A percentile compares a stretch with the other conserved stretches of the same genome.
Evolutionary conservation across 257 asterid genomes (phyloP).

Genomic region (Nicotiana attenuata): DNA sequence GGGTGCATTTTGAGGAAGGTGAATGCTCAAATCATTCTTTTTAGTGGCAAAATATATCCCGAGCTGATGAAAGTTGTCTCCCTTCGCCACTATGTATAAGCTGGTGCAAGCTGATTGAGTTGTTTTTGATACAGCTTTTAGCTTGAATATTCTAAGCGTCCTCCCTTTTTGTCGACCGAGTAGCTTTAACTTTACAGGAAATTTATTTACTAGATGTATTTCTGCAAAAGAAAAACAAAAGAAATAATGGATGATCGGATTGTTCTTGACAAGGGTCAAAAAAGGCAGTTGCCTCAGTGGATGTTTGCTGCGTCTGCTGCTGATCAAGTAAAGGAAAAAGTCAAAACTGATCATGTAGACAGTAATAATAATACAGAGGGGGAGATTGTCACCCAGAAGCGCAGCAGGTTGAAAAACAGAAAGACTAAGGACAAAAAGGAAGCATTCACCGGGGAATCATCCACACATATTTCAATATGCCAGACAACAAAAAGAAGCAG

Average conservation of each 20-base stretch:
- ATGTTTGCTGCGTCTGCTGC: conserved; percentile 16
- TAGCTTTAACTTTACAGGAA: neutral
- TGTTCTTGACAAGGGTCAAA: conserved; percentile 7
- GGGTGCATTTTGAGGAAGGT: neutral
- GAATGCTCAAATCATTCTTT: neutral
- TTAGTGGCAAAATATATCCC: neutral
- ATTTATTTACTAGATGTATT: conserved; percentile 1
- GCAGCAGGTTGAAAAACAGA: neutral
- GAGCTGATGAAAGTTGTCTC: neutral
- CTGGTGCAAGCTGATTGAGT: conserved; percentile 1
- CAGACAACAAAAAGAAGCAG: conserved; percentile 10
- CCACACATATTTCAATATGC: neutral
- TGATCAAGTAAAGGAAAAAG: conserved; percentile 4
- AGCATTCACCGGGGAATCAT: neutral
- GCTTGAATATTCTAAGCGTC: neutral
- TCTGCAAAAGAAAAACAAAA: neutral
- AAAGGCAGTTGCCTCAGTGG: conserved; percentile 18
- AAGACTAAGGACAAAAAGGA: neutral
- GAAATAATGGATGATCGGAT: neutral
- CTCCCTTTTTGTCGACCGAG: neutral
- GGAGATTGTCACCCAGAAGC: neutral
- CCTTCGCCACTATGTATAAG: neutral
- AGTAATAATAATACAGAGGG: conserved; percentile 1
- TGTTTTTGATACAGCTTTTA: neutral
- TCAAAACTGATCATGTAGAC: neutral